Evolutionary conservation across 495 filamentous ascomycete genomes (phyloP).

Genomic region (Collariella sp.): DNA sequence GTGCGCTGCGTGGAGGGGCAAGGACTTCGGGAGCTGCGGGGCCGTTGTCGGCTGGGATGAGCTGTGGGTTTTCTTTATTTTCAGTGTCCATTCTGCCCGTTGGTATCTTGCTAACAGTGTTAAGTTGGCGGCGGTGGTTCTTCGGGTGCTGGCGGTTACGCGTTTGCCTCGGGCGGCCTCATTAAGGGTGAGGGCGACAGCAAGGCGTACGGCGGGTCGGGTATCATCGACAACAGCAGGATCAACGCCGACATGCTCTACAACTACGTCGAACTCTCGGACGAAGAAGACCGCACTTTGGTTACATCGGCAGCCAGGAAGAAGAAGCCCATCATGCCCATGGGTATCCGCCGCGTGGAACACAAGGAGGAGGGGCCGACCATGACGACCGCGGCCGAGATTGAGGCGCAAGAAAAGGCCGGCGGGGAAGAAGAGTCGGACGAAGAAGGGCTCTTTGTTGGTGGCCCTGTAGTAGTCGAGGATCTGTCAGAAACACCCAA

Average conservation of each 20-base stretch:
- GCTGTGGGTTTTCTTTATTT: slow-evolving; percentile 18
- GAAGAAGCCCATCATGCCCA: slow-evolving; percentile 23
- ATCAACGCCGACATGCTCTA: slow-evolving; percentile 39
- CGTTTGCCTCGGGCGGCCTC: slow-evolving; percentile 24
- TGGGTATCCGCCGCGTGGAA: slow-evolving; percentile 46
- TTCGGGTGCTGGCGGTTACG: slow-evolving; percentile 25
- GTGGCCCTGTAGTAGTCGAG: slow-evolving; percentile 12
- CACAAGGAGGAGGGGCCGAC: slow-evolving; percentile 45
- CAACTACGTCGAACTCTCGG: slow-evolving; percentile 21
- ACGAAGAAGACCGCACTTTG: slow-evolving; percentile 21
- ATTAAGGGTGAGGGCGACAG: slow-evolving; percentile 8
- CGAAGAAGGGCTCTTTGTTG: slow-evolving; percentile 34
- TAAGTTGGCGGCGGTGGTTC: slow-evolving; percentile 21
- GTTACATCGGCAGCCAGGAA: slow-evolving; percentile 12
- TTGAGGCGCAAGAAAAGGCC: slow-evolving; percentile 30
- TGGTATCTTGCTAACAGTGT: background rate
- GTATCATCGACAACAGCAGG: slow-evolving; percentile 25
- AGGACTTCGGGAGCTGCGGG: slow-evolving; percentile 28
- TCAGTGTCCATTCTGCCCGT: background rate
- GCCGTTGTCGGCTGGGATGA: slow-evolving; percentile 30
- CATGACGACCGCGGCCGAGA: slow-evolving; percentile 46
- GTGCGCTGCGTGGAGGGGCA: slow-evolving; percentile 23
- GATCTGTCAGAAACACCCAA: slow-evolving; percentile 10
- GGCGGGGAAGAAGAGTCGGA: slow-evolving; percentile 35
- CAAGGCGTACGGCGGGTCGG: slow-evolving; percentile 19